A percentile compares a stretch with the other conserved stretches of the same genome.
Conservation (phyloP, 192 early-diverging fungal species). For the Phycomyces blakesleeanus region DNA sequence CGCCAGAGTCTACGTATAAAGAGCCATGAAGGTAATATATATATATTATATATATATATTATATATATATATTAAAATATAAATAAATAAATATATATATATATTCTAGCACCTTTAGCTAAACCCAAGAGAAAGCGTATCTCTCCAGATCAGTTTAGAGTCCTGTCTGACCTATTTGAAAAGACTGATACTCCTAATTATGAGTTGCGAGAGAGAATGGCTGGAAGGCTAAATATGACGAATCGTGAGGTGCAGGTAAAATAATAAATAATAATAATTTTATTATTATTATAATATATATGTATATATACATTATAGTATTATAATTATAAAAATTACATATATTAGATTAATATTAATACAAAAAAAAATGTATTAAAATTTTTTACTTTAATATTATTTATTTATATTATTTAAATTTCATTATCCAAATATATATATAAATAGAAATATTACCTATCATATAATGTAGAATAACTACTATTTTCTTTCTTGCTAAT, state of each 20-base stretch:
- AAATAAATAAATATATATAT: constrained; percentile 7
- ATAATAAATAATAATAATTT: neutral
- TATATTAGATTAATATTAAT: too few relatives aligned
- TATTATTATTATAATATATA: neutral
- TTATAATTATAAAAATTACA: too few relatives aligned
- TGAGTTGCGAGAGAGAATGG: constrained; percentile 69
- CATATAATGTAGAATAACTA: too few relatives aligned
- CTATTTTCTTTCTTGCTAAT: constrained; percentile 14
- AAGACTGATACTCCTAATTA: constrained; percentile 74
- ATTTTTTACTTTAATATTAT: too few relatives aligned
- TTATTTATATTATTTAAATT: neutral
- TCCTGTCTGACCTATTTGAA: constrained; percentile 65
- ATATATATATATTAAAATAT: too few relatives aligned
- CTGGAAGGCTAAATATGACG: constrained; percentile 71
- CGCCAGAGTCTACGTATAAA: constrained; percentile 15
- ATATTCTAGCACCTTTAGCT: constrained; percentile 4
- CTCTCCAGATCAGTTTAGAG: constrained; percentile 68
- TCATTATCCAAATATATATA: neutral
- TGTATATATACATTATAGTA: neutral
- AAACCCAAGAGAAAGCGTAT: constrained; percentile 78
- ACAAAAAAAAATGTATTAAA: too few relatives aligned
- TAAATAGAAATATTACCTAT: constrained; percentile 5
- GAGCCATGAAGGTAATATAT: constrained; percentile 21
- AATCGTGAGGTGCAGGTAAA: constrained; percentile 77
- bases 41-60: too few relatives aligned